phyloP scores from a whole-genome alignment of 352 stramenopile genomes.

The Globisporangium cylindrosporum region DNA sequence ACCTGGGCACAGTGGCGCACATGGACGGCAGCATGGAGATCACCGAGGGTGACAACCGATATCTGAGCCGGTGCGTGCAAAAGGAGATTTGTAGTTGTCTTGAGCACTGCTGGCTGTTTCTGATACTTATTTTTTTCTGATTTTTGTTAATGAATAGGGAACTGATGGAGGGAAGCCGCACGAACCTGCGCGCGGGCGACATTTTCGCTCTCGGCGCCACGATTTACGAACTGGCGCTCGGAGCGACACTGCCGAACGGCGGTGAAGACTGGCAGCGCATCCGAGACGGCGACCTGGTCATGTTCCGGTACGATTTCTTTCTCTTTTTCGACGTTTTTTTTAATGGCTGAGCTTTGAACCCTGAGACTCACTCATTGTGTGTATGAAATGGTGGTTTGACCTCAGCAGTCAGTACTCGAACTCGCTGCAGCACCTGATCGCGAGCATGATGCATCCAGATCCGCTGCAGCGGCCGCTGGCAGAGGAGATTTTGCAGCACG shows the following conservation, averaged over 20 bases:
- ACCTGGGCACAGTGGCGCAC: slow-evolving; percentile 77
- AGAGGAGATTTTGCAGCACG: slow-evolving; percentile 83
- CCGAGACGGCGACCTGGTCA: slow-evolving; percentile 74
- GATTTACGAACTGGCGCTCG: slow-evolving; percentile 81
- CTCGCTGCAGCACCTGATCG: slow-evolving; percentile 83
- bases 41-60: slow-evolving; percentile 84
- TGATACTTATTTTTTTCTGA: neutral
- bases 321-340: neutral
- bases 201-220: slow-evolving; percentile 85
- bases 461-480: slow-evolving; percentile 74
- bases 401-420: slow-evolving; percentile 79
- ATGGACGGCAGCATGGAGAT: slow-evolving; percentile 83
- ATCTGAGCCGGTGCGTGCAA: slow-evolving; percentile 62
- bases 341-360: neutral
- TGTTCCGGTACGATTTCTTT: slow-evolving; percentile 51
- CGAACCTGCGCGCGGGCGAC: slow-evolving; percentile 70
- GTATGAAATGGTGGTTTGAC: neutral
- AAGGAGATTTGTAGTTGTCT: neutral
- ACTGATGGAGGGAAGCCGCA: slow-evolving; percentile 74
- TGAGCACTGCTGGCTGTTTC: no score
- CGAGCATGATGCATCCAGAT: slow-evolving; percentile 86
- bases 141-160: slow-evolving; percentile 32
- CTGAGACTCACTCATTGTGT: neutral
- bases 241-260: slow-evolving; percentile 55
- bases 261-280: slow-evolving; percentile 88